phyloP scores from a whole-genome alignment of 2,329 filamentous ascomycete genomes.

The Fusarium sp. region DNA sequence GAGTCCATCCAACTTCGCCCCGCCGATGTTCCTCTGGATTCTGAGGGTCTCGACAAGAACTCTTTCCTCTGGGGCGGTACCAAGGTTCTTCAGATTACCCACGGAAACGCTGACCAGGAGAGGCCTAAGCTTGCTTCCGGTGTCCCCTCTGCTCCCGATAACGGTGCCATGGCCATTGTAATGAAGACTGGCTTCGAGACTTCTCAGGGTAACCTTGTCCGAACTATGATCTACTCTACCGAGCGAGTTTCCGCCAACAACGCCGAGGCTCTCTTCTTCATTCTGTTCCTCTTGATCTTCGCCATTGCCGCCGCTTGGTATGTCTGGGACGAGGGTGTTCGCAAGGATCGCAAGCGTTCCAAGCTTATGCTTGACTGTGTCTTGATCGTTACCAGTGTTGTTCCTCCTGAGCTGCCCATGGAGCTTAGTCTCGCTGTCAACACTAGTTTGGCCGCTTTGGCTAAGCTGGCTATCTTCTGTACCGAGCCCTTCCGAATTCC shows the following conservation, averaged over 20 bases:
- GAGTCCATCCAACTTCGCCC: constrained; percentile 94
- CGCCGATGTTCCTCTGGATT: constrained; percentile 80
- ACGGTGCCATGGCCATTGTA: constrained; percentile 92
- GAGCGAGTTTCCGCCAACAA: constrained; percentile 99
- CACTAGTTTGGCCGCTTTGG: constrained; percentile 92
- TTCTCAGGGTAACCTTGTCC: constrained; percentile 95
- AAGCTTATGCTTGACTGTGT: constrained; percentile 97
- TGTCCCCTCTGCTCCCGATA: constrained; percentile 86
- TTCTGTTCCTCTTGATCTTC: constrained; percentile 95
- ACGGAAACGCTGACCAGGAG: constrained; percentile 82
- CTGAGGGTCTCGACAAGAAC: constrained; percentile 95
- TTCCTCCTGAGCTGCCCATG: constrained; percentile 98
- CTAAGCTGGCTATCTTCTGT: constrained; percentile 97
- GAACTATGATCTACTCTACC: constrained; percentile 99
- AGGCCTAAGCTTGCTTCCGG: constrained; percentile 78
- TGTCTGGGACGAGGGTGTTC: constrained; percentile 96
- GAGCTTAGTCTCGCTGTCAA: constrained; percentile 97
- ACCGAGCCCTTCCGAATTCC: constrained; percentile 99
- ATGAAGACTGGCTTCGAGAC: constrained; percentile 99
- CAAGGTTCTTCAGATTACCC: constrained; percentile 95
- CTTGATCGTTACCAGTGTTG: constrained; percentile 96
- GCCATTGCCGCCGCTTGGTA: constrained; percentile 98
- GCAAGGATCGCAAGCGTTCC: constrained; percentile 93
- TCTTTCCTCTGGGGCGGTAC: constrained; percentile 96
- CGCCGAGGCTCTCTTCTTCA: constrained; percentile 94